Conservation (phyloP, 73 alveolate genomes). For the Tetrahymena malaccensis region DNA sequence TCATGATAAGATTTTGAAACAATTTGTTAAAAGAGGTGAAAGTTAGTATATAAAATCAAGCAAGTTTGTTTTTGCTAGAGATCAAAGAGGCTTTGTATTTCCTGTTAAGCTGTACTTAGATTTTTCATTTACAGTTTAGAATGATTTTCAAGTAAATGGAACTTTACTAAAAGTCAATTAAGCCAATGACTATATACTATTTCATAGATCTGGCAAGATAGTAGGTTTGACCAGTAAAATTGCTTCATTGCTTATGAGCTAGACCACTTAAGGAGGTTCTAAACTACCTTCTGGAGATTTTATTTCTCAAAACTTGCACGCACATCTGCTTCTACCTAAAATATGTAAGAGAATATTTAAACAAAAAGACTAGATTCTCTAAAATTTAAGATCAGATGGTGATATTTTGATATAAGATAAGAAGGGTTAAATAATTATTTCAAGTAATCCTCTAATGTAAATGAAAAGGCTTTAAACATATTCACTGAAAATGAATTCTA, state of each 20-base stretch:
- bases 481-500: not conserved
- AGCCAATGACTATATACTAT: not conserved
- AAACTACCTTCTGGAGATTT: not conserved
- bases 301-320: not conserved
- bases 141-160: not conserved
- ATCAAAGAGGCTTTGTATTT: not conserved
- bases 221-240: not conserved
- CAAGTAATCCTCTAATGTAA: not conserved
- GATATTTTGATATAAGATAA: not conserved
- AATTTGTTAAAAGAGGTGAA: not conserved
- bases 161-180: not conserved
- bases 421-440: not conserved
- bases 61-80: not conserved
- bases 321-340: not conserved
- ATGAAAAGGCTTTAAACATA: not conserved
- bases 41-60: not conserved
- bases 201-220: not conserved
- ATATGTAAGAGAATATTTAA: not conserved
- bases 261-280: not conserved
- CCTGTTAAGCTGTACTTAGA: not conserved
- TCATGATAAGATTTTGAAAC: not conserved
- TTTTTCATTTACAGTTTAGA: not conserved
- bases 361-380: not conserved
- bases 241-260: not conserved
- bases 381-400: not conserved